Conservation (phyloP, 371 early-diverging fungal genomes). For the Encephalitozoon cuniculi region DNA sequence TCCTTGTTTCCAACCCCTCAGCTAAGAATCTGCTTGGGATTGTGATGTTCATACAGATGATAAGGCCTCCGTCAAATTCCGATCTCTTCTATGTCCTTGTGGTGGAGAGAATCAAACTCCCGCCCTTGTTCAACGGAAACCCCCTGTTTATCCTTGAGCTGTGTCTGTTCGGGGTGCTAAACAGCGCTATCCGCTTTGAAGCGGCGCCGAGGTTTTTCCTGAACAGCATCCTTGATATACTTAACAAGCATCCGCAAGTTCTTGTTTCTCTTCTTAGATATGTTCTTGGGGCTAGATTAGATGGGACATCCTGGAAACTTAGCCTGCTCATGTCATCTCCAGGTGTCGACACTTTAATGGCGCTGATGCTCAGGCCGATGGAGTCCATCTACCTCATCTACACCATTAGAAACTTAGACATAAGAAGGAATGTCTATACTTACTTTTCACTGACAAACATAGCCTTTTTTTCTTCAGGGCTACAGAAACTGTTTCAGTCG, state of each 20-base stretch:
- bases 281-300: background rate
- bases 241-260: slow-evolving; percentile 1
- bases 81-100: slow-evolving; percentile 7
- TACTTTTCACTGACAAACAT: background rate
- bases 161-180: background rate
- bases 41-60: background rate
- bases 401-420: background rate
- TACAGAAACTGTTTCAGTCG: background rate
- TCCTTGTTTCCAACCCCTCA: slow-evolving; percentile 6
- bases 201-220: background rate
- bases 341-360: background rate
- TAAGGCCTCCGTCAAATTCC: background rate
- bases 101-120: slow-evolving; percentile 6
- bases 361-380: slow-evolving; percentile 11
- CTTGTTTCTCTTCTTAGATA: slow-evolving; percentile 12
- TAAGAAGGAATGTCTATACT: background rate
- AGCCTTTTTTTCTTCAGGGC: background rate
- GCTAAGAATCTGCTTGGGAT: slow-evolving; percentile 13
- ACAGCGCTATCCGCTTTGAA: background rate
- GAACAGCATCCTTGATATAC: background rate
- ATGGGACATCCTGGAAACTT: background rate
- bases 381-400: slow-evolving; percentile 4
- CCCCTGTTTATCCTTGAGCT: background rate
- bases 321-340: background rate
- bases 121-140: background rate